Conservation (phyloP, 176 grass and related monocot genomes). For the Eleusine indica region DNA sequence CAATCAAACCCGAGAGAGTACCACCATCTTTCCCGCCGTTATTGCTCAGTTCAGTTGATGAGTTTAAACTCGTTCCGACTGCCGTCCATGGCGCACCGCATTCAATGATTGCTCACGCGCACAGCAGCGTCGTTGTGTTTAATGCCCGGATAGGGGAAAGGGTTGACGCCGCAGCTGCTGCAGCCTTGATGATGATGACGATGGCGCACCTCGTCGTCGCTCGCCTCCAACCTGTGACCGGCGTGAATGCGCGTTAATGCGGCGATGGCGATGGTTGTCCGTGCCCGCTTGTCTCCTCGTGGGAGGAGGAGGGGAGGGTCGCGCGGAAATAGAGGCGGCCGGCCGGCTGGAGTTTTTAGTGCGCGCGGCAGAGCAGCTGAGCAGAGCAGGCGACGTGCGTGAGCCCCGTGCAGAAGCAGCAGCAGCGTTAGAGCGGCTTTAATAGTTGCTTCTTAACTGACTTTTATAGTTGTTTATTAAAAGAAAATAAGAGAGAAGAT, state of each 20-base stretch:
- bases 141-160: not conserved
- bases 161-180: slow-evolving; percentile 19
- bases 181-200: too few relatives aligned
- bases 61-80: not conserved
- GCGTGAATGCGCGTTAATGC: slow-evolving; percentile 43
- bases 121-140: not conserved
- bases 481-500: too few relatives aligned
- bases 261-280: slow-evolving; percentile 39
- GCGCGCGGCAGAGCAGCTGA: not conserved
- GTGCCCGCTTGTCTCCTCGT: slow-evolving; percentile 36
- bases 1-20: not conserved
- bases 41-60: not conserved
- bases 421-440: too few relatives aligned
- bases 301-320: too few relatives aligned
- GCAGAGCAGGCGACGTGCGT: not conserved
- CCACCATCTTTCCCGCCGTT: not conserved
- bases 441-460: too few relatives aligned
- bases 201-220: too few relatives aligned
- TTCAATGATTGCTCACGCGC: not conserved
- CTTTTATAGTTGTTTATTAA: too few relatives aligned
- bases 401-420: not conserved
- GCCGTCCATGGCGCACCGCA: not conserved
- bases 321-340: not conserved
- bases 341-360: not conserved
- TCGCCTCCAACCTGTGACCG: not conserved